phyloP scores from a whole-genome alignment of 2,329 filamentous ascomycete species.

The Penicillium occitanis region DNA sequence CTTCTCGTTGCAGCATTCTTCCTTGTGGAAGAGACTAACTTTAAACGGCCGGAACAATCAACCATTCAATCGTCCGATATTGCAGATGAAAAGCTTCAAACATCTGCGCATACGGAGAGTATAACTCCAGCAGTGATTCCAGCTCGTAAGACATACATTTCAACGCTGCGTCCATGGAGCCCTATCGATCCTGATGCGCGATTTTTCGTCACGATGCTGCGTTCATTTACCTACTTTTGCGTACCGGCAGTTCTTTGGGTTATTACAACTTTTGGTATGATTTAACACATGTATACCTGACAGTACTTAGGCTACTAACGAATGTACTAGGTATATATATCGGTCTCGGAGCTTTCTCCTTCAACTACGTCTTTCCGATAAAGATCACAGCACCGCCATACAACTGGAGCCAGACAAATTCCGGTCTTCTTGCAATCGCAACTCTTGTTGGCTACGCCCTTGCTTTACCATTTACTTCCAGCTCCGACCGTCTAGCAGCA shows the following conservation, averaged over 20 bases:
- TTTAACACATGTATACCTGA: too few species aligned
- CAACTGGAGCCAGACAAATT: constrained; percentile 47
- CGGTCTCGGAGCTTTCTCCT: constrained; percentile 51
- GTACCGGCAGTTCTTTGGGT: constrained; percentile 54
- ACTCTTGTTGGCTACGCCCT: constrained; percentile 38
- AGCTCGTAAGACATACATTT: constrained; percentile 42
- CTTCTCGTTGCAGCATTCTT: constrained; percentile 53
- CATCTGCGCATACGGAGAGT: constrained; percentile 12
- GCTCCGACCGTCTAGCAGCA: constrained; percentile 42
- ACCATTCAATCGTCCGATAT: constrained; percentile 2
- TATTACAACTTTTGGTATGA: constrained; percentile 48
- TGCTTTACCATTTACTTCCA: constrained; percentile 48
- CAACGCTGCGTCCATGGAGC: constrained; percentile 48
- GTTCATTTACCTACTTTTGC: constrained; percentile 51
- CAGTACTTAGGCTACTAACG: too few species aligned
- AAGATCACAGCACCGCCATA: constrained; percentile 49
- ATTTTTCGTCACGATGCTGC: constrained; percentile 49
- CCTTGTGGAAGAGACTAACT: constrained; percentile 62
- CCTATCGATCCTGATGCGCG: constrained; percentile 44
- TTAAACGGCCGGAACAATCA: constrained; percentile 37
- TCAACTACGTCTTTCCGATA: constrained; percentile 53
- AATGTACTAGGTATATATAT: constrained; percentile 42
- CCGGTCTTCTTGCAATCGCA: constrained; percentile 49
- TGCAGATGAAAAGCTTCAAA: background rate
- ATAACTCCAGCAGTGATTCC: constrained; percentile 30